phyloP scores from a whole-genome alignment of 2,329 filamentous ascomycete genomes.

The Ceratocystis albifundus region DNA sequence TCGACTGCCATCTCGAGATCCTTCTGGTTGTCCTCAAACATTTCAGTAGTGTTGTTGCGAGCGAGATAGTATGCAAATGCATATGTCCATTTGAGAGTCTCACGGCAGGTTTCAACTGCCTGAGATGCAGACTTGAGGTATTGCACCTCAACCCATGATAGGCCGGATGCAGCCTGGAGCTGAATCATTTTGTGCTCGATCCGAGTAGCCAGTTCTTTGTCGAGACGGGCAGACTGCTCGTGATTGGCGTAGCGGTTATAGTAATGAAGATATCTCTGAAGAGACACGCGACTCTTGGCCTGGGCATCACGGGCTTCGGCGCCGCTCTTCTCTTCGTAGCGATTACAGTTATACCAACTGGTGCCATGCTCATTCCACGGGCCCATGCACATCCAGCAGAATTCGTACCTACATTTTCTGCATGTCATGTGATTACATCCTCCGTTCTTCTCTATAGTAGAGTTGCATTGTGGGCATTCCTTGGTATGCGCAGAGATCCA shows the following conservation, averaged over 20 bases:
- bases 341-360: constrained; percentile 98
- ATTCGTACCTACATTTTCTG: constrained; percentile 88
- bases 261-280: constrained; percentile 96
- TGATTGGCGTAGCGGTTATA: constrained; percentile 99
- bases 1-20: constrained; percentile 96
- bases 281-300: constrained; percentile 74
- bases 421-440: constrained; percentile 98
- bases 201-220: constrained; percentile 91
- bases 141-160: constrained; percentile 99
- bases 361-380: constrained; percentile 97
- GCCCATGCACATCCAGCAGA: constrained; percentile 99
- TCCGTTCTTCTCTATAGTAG: constrained; percentile 97
- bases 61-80: constrained; percentile 97
- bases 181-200: constrained; percentile 99
- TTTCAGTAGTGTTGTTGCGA: constrained; percentile 88
- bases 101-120: constrained; percentile 88
- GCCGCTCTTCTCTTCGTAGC: constrained; percentile 92
- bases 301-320: constrained; percentile 83
- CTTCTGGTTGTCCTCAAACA: constrained; percentile 98
- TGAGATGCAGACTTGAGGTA: constrained; percentile 90
- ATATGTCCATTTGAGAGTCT: constrained; percentile 98
- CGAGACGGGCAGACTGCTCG: constrained; percentile 90
- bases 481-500: constrained; percentile 99
- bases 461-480: constrained; percentile 90
- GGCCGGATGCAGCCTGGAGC: constrained; percentile 80